Evolutionary conservation across 768 basidiomycete genomes (phyloP).

Genomic region (Mycena rebaudengoi): DNA sequence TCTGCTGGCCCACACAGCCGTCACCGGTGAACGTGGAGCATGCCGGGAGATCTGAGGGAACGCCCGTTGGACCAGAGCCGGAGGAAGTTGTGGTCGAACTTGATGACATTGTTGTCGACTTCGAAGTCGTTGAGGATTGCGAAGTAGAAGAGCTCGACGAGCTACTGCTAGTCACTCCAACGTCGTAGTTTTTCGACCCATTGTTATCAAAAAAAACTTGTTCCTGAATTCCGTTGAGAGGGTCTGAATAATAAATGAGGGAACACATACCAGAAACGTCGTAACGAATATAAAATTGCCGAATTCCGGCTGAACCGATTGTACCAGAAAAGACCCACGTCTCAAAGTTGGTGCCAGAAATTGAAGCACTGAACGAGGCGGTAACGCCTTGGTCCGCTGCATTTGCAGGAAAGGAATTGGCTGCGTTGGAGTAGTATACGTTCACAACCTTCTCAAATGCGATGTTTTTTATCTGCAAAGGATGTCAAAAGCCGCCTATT

Average conservation of each 20-base stretch:
- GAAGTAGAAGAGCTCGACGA: background rate
- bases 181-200: conserved; percentile 4
- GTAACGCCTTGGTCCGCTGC: background rate
- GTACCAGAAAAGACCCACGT: conserved; percentile 9
- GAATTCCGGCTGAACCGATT: background rate
- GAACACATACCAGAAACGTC: background rate
- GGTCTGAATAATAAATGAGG: background rate
- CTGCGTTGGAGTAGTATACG: conserved; percentile 3
- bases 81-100: too few relatives aligned
- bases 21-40: conserved; percentile 12
- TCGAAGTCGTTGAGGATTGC: too few relatives aligned
- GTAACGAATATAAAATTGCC: conserved; percentile 9
- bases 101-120: too few relatives aligned
- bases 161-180: background rate
- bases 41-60: background rate
- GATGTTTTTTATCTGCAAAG: conserved; percentile 5
- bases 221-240: background rate
- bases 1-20: conserved; percentile 12
- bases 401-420: background rate
- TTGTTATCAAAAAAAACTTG: conserved; percentile 6
- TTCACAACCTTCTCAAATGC: background rate
- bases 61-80: background rate
- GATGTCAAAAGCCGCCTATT: too few relatives aligned
- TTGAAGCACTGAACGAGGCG: conserved; percentile 2
- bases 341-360: conserved; percentile 6